phyloP scores from a whole-genome alignment of 2,329 filamentous ascomycete species.

The Phialocephala subalpina region DNA sequence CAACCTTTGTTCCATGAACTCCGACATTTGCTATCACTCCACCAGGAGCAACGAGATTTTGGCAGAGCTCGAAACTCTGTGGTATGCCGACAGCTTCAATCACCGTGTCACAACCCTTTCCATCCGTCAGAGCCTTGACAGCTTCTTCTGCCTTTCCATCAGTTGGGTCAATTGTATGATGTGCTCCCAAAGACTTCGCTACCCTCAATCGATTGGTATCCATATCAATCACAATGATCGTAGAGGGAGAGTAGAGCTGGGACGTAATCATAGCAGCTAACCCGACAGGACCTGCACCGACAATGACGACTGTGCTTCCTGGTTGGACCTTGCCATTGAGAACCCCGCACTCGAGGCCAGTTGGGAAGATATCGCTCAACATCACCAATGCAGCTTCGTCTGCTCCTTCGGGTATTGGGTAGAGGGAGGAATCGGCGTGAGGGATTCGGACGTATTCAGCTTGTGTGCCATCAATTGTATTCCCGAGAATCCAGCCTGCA shows the following conservation, averaged over 20 bases:
- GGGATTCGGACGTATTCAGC: conserved; percentile 88
- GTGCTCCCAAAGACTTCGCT: conserved; percentile 58
- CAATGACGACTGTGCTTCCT: conserved; percentile 59
- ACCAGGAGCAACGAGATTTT: conserved; percentile 60
- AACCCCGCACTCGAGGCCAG: conserved; percentile 62
- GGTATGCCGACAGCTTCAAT: conserved; percentile 65
- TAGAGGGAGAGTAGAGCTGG: conserved; percentile 59
- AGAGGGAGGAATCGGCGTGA: conserved; percentile 80
- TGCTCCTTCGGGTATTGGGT: conserved; percentile 77
- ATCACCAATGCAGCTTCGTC: conserved; percentile 80
- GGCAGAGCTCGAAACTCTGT: conserved; percentile 59
- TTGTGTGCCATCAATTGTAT: conserved; percentile 78
- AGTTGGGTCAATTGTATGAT: conserved; percentile 51
- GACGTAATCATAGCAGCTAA: conserved; percentile 62
- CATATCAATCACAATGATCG: conserved; percentile 59
- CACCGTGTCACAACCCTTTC: conserved; percentile 62
- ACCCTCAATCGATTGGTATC: conserved; percentile 56
- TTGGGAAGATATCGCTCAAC: conserved; percentile 64
- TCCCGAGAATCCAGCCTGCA: conserved; percentile 59
- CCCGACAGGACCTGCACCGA: conserved; percentile 64
- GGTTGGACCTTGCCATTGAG: conserved; percentile 59
- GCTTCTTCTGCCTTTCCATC: conserved; percentile 46
- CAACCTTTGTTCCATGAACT: conserved; percentile 61
- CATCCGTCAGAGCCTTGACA: conserved; percentile 55
- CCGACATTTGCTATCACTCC: conserved; percentile 65